A percentile compares a stretch with the other conserved stretches of the same genome.
Conservation (phyloP, 164 flowering plant genomes). For the Aristolochia californica region DNA sequence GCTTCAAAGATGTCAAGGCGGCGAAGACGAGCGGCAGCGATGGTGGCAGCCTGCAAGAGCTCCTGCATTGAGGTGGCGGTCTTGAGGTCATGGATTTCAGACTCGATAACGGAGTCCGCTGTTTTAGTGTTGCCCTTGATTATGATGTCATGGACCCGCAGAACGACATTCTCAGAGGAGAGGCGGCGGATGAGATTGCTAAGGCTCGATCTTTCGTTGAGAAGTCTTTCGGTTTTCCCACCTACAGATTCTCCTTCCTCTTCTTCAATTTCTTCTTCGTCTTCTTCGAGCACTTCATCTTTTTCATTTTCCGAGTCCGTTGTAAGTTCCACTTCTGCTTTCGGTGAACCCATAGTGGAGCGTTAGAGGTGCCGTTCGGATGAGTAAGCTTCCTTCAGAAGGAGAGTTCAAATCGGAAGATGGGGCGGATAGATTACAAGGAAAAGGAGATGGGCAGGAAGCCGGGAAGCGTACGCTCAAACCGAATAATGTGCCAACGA, state of each 20-base stretch:
- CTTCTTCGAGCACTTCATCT: conserved; percentile 25
- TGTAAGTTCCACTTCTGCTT: no score
- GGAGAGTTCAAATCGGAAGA: no score
- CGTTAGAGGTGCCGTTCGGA: no score
- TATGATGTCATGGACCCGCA: conserved; percentile 74
- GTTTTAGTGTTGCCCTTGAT: conserved; percentile 81
- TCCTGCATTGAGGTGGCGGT: conserved; percentile 54
- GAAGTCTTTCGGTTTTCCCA: conserved; percentile 13
- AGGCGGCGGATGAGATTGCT: conserved; percentile 33
- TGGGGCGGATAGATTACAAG: no score
- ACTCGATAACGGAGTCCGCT: conserved; percentile 60
- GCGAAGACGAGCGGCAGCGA: conserved; percentile 44
- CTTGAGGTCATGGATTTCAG: conserved; percentile 41
- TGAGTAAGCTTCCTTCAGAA: no score
- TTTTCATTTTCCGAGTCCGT: conserved; percentile 10
- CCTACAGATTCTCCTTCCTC: conserved; percentile 19
- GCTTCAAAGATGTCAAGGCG: conserved; percentile 62
- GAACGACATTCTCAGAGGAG: conserved; percentile 33
- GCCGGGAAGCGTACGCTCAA: no score
- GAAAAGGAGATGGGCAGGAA: no score
- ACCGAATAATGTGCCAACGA: no score
- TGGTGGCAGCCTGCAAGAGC: conserved; percentile 41
- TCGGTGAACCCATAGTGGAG: no score
- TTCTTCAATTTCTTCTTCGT: conserved; percentile 27
- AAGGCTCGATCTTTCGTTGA: conserved; percentile 24